These are phyloP conservation scores for Lasiodiplodia citricola DNA, from an alignment of 2,329 filamentous ascomycete genomes.

Conservation along the genomic window DNA sequence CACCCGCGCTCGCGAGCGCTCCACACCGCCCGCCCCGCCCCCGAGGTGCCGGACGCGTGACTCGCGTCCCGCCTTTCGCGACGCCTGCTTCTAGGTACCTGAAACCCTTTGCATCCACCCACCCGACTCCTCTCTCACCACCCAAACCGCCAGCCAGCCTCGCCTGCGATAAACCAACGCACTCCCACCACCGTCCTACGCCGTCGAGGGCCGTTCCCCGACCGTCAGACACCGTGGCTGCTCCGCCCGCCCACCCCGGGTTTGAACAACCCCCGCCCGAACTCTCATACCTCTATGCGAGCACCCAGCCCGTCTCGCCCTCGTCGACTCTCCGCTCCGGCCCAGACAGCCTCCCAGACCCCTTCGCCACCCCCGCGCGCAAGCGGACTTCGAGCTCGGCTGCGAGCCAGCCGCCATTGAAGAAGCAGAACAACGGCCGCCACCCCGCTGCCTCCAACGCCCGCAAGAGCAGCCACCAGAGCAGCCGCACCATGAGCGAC, in stretches of 20 bases:
- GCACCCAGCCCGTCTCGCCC: conserved; percentile 27
- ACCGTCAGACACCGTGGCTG: conserved; percentile 37
- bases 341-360: conserved; percentile 27
- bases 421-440: conserved; percentile 6
- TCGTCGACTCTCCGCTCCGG: conserved; percentile 29
- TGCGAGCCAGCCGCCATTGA: conserved; percentile 30
- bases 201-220: conserved; percentile 10
- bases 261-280: conserved; percentile 31
- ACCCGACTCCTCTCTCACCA: conserved; percentile 5
- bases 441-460: neutral
- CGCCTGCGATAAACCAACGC: neutral
- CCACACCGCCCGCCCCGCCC: conserved; percentile 9
- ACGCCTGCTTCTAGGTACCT: conserved; percentile 15
- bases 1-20: conserved; percentile 6
- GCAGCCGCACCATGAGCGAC: conserved; percentile 29
- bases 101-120: conserved; percentile 12
- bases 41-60: conserved; percentile 3
- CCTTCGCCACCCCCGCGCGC: conserved; percentile 21
- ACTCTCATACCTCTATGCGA: conserved; percentile 34
- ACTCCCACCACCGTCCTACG: neutral
- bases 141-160: neutral
- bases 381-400: conserved; percentile 29
- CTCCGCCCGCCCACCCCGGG: conserved; percentile 33
- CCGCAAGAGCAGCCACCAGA: conserved; percentile 16
- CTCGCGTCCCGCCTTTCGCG: neutral